Base-by-base conservation (phyloP, 306 rosid species). In the Adenanthera pavonina region DNA sequence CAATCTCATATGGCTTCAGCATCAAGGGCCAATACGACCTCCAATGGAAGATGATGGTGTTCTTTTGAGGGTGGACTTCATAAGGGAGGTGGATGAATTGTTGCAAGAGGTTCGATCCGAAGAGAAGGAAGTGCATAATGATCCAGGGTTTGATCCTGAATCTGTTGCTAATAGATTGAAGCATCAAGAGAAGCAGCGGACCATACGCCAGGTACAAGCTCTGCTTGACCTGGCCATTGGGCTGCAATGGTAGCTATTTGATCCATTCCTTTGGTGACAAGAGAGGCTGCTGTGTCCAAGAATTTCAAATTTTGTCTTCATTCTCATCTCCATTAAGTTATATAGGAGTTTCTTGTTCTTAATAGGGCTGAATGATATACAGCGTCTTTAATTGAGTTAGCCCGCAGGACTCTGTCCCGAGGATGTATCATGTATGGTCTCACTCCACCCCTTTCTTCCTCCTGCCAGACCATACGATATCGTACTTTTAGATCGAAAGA, bases 11-110 rank as follows among this genome's bases (percentile, higher is more conserved):
- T 75, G 65, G 43, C 65, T 38, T 84, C 91, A 93, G 97, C 98
- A 90, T 87, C 82, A 88, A 36, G 97, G 97, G 70, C 94, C 89
- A 13, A 43, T 86, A 44, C 87, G 93, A 80, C 94, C 91, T 1
- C 81, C 89, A 16, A 82, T 89, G 62, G 97, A 95, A 80, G 86
- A 77, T 43, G 99, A 93, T 73, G 90, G 85, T 62, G 78, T 83
- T 38, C 89, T 95, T 38, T 75, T 93, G 85, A 93, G 98, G 84
- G 96, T 87, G 69, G 98, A 95, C 88, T 95, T 95, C 47, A 91
- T 93, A 19, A 89, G 98, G 84, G 98, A 95, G 89, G 97, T 95
- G 78, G 91, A 89, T 87, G 98, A 67, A 78, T 82, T 93, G 88
- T 88, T 95, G 47, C 91, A 84, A 87, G 96, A 95, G 82, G 93